These are phyloP conservation scores for Trichosporon coremiiforme DNA, from an alignment of 1,284 basidiomycete species.

Conservation along the genomic window DNA sequence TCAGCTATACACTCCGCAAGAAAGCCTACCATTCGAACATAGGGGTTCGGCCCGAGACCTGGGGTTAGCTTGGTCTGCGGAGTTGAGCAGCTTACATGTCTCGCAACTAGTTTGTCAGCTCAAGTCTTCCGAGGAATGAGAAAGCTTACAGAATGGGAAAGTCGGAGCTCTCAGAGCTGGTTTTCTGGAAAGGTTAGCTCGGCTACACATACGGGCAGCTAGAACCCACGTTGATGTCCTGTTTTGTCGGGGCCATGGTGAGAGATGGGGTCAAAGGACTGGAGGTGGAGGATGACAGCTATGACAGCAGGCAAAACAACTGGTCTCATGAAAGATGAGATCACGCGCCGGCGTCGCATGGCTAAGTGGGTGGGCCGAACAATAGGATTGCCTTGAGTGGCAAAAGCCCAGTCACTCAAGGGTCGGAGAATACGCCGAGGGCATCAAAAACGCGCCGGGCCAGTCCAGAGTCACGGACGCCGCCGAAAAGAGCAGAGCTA, in stretches of 20 bases:
- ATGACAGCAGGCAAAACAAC: slow-evolving; percentile 14
- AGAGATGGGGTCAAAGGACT: background rate
- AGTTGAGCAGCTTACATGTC: slow-evolving; percentile 68
- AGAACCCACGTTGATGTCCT: slow-evolving; percentile 55
- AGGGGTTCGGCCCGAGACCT: slow-evolving; percentile 83
- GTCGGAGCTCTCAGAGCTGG: slow-evolving; percentile 55
- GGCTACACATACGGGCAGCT: background rate
- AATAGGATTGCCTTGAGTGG: background rate
- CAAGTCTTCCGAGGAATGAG: background rate
- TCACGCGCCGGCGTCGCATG: slow-evolving; percentile 15
- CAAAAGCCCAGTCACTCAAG: background rate
- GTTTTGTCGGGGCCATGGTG: slow-evolving; percentile 48
- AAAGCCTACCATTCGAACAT: slow-evolving; percentile 77
- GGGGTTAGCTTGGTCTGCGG: background rate
- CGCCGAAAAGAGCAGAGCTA: background rate
- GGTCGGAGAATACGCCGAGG: background rate
- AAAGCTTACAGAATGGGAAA: slow-evolving; percentile 54
- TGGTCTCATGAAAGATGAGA: slow-evolving; percentile 5
- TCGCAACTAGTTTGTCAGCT: slow-evolving; percentile 61
- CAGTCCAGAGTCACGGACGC: background rate
- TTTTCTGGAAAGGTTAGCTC: slow-evolving; percentile 44
- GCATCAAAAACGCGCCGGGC: background rate
- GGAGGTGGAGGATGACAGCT: slow-evolving; percentile 12
- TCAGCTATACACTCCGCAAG: slow-evolving; percentile 22
- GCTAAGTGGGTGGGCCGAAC: slow-evolving; percentile 6